These are phyloP conservation scores for Picea glauca DNA, from an alignment of 75 land plant species.

Conservation along the genomic window DNA sequence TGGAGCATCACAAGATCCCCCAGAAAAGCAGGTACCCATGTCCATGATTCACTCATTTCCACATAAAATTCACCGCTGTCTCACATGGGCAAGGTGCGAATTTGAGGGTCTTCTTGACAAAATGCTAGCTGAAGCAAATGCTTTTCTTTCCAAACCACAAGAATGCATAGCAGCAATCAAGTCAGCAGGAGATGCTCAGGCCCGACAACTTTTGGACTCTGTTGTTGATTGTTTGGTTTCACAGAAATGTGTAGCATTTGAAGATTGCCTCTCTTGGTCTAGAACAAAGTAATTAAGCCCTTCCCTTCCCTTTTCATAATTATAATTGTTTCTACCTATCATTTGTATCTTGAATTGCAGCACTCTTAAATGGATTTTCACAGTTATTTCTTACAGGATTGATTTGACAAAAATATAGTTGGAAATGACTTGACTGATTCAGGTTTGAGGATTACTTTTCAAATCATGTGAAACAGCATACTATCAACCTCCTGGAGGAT, in stretches of 20 bases:
- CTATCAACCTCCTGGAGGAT: slow-evolving; percentile 87
- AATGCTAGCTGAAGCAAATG: slow-evolving; percentile 77
- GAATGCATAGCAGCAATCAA: slow-evolving; percentile 65
- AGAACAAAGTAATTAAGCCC: slow-evolving; percentile 46
- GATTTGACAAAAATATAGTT: too few relatives aligned
- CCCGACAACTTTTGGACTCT: slow-evolving; percentile 75
- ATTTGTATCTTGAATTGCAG: too few relatives aligned
- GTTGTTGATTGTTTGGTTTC: slow-evolving; percentile 74
- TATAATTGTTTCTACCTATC: too few relatives aligned
- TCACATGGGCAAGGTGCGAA: slow-evolving; percentile 93
- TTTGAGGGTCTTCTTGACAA: slow-evolving; percentile 94
- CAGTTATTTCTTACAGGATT: too few relatives aligned
- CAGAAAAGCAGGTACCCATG: slow-evolving; percentile 97
- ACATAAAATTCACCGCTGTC: slow-evolving; percentile 84
- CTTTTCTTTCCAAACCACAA: slow-evolving; percentile 52
- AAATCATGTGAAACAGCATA: slow-evolving; percentile 86
- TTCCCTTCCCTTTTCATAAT: background rate
- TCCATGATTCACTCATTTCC: slow-evolving; percentile 93
- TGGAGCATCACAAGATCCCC: slow-evolving; percentile 93
- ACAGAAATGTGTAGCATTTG: slow-evolving; percentile 68
- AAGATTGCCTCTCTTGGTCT: slow-evolving; percentile 84
- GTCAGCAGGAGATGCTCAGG: slow-evolving; percentile 87
- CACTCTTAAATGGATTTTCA: too few relatives aligned
- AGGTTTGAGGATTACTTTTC: slow-evolving; percentile 95
- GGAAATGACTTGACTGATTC: background rate